These are phyloP conservation scores for Lepiota subincarnata DNA, from an alignment of 768 basidiomycete genomes.

Conservation along the genomic window DNA sequence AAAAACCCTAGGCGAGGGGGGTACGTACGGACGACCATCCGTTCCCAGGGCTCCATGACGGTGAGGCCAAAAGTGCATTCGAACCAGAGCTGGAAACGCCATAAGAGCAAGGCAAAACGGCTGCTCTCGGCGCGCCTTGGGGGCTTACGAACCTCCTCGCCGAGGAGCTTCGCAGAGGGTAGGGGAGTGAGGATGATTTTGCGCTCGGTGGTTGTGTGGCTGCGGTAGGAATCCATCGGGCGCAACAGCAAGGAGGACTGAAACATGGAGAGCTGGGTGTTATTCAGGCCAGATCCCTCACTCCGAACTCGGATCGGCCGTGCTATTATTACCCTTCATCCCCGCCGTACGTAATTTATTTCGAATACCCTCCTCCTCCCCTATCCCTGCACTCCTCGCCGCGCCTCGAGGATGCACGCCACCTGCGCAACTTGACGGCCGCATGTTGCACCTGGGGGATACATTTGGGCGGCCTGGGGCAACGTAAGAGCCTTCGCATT, in stretches of 20 bases:
- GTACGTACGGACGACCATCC: constrained; percentile 37
- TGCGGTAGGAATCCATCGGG: not conserved
- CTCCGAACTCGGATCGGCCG: not conserved
- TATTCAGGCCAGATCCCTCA: not conserved
- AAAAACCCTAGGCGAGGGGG: not conserved
- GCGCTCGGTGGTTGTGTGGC: not conserved
- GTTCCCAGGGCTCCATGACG: constrained; percentile 54
- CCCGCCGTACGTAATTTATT: not conserved
- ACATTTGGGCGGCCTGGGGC: no score
- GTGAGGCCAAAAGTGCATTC: constrained; percentile 51
- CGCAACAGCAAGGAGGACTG: not conserved
- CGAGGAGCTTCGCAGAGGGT: constrained; percentile 1
- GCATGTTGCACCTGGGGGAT: no score
- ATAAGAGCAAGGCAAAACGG: constrained; percentile 27
- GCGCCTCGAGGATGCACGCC: no score
- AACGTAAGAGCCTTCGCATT: no score
- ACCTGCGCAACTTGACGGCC: no score
- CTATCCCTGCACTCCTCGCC: no score
- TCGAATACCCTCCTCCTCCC: not conserved
- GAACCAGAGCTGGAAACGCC: constrained; percentile 48
- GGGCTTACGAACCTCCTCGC: constrained; percentile 10
- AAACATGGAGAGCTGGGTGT: not conserved
- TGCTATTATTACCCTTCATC: not conserved
- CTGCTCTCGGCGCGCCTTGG: not conserved
- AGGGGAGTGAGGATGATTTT: not conserved